These are phyloP conservation scores for Fusarium nodosum DNA, from an alignment of 2,329 filamentous ascomycete species.

Conservation along the genomic window DNA sequence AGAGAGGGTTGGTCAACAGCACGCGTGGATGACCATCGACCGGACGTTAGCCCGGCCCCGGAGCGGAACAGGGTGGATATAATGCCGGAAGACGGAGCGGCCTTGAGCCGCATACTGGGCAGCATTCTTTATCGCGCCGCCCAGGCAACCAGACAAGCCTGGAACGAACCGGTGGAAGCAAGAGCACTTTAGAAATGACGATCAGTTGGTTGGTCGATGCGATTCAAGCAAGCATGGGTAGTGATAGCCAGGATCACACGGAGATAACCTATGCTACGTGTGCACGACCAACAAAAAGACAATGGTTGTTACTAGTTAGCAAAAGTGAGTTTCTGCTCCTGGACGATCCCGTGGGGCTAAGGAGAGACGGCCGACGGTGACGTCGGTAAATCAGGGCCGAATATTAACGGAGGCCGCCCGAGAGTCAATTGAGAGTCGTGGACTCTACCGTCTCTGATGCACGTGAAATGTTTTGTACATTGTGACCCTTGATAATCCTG, in stretches of 20 bases:
- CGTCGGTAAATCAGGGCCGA: slow-evolving; percentile 36
- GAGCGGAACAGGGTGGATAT: slow-evolving; percentile 33
- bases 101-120: slow-evolving; percentile 20
- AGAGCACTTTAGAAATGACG: slow-evolving; percentile 3
- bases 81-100: slow-evolving; percentile 21
- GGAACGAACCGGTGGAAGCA: slow-evolving; percentile 1
- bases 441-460: background rate
- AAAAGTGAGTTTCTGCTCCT: slow-evolving; percentile 31
- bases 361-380: slow-evolving; percentile 21
- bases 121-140: slow-evolving; percentile 19
- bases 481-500: background rate
- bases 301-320: slow-evolving; percentile 10
- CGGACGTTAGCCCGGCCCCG: slow-evolving; percentile 22
- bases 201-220: slow-evolving; percentile 16
- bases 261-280: slow-evolving; percentile 5
- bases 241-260: slow-evolving; percentile 19
- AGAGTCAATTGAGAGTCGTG: background rate
- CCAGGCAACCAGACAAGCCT: slow-evolving; percentile 4
- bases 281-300: slow-evolving; percentile 6
- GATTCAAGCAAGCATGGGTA: slow-evolving; percentile 11
- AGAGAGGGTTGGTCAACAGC: slow-evolving; percentile 25
- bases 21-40: slow-evolving; percentile 30
- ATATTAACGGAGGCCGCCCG: slow-evolving; percentile 24
- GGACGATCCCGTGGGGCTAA: slow-evolving; percentile 35
- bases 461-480: background rate